phyloP scores from a whole-genome alignment of 2,329 filamentous ascomycete species.

The Exophiala viscosa region DNA sequence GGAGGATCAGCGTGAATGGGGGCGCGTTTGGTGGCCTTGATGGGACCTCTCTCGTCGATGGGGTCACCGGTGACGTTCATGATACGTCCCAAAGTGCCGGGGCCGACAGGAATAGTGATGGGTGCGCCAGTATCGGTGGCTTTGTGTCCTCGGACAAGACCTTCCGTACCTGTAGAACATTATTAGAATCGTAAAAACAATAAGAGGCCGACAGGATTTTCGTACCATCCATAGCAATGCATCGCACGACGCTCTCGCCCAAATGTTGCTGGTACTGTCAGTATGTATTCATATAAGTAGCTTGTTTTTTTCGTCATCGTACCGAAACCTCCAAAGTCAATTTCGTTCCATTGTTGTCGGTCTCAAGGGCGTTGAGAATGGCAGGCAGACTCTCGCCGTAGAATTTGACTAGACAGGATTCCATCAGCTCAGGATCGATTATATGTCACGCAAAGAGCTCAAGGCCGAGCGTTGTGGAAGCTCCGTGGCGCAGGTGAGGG shows the following conservation, averaged over 20 bases:
- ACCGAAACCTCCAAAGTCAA: conserved; percentile 95
- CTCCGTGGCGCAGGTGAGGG: conserved; percentile 37
- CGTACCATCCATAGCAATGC: conserved; percentile 99
- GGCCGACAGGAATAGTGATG: conserved; percentile 94
- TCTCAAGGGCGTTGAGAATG: conserved; percentile 96
- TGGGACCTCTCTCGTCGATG: conserved; percentile 97
- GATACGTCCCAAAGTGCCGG: conserved; percentile 93
- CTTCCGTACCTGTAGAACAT: conserved; percentile 76
- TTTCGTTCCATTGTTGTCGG: conserved; percentile 87
- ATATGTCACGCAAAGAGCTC: conserved; percentile 20
- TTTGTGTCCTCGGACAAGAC: conserved; percentile 89
- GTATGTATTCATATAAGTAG: conserved; percentile 16
- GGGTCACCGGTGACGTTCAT: conserved; percentile 99
- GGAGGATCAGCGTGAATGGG: conserved; percentile 96
- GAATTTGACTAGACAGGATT: conserved; percentile 75
- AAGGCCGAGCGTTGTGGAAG: conserved; percentile 37
- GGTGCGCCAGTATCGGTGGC: conserved; percentile 86
- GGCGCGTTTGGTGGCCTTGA: conserved; percentile 82
- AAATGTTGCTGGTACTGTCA: conserved; percentile 77
- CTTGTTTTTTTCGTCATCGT: conserved; percentile 42
- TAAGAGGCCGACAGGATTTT: not conserved
- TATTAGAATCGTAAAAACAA: not conserved
- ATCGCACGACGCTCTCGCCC: conserved; percentile 97
- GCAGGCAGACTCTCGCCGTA: conserved; percentile 86
- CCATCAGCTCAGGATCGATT: conserved; percentile 18